Evolutionary conservation across 2,329 filamentous ascomycete genomes (phyloP).

Genomic region (Fusarium sp.): DNA sequence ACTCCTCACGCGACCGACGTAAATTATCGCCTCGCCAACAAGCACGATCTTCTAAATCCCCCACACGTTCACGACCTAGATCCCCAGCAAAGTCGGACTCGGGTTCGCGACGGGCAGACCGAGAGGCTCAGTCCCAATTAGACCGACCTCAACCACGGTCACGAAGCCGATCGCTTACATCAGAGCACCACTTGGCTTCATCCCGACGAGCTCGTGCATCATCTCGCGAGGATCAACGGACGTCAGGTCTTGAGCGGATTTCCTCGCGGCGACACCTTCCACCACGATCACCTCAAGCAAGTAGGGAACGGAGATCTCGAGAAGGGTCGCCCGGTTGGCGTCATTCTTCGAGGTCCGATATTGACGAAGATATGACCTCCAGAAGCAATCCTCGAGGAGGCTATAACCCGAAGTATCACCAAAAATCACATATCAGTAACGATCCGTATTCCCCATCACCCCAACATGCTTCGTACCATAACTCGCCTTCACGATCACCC

Average conservation of each 20-base stretch:
- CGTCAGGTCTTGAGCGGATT: slow-evolving; percentile 31
- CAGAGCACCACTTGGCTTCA: slow-evolving; percentile 32
- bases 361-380: slow-evolving; percentile 61
- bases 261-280: slow-evolving; percentile 35
- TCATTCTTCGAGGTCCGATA: slow-evolving; percentile 59
- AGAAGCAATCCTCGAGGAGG: slow-evolving; percentile 55
- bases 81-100: slow-evolving; percentile 43
- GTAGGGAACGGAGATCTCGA: slow-evolving; percentile 44
- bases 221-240: slow-evolving; percentile 39
- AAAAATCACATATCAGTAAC: slow-evolving; percentile 50
- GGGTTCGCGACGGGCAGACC: slow-evolving; percentile 37
- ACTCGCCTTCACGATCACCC: slow-evolving; percentile 57
- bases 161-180: slow-evolving; percentile 38
- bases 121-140: slow-evolving; percentile 37
- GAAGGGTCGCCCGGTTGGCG: slow-evolving; percentile 44
- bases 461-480: slow-evolving; percentile 57
- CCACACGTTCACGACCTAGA: slow-evolving; percentile 39
- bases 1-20: slow-evolving; percentile 47
- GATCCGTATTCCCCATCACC: slow-evolving; percentile 55
- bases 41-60: slow-evolving; percentile 44
- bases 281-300: slow-evolving; percentile 42
- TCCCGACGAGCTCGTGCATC: slow-evolving; percentile 34
- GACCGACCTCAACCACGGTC: slow-evolving; percentile 37
- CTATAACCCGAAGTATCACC: slow-evolving; percentile 52
- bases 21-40: slow-evolving; percentile 46